These are phyloP conservation scores for Epichloe glyceriae DNA, from an alignment of 2,329 filamentous ascomycete genomes.

Conservation along the genomic window DNA sequence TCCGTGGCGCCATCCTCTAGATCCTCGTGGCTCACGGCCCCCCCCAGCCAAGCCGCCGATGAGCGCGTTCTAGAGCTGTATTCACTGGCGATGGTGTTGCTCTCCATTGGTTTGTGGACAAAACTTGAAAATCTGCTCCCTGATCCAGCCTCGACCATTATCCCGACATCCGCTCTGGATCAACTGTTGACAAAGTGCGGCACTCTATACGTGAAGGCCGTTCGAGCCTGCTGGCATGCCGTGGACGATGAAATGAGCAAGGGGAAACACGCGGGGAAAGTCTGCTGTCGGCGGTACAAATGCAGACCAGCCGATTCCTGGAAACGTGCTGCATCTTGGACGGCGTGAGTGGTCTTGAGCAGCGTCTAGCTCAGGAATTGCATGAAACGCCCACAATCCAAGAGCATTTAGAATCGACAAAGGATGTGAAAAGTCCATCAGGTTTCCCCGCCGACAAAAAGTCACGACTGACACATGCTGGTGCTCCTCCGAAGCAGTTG, in stretches of 20 bases:
- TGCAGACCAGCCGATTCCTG: constrained; percentile 42
- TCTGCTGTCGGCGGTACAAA: constrained; percentile 39
- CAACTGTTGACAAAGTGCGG: constrained; percentile 57
- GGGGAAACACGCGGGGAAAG: constrained; percentile 34
- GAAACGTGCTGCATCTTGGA: constrained; percentile 50
- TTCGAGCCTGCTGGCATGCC: constrained; percentile 58
- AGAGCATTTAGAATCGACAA: not conserved
- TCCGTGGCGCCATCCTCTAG: constrained; percentile 48
- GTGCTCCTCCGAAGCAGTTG: not conserved
- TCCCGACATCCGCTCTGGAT: constrained; percentile 48
- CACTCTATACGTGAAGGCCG: constrained; percentile 61
- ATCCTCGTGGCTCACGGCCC: constrained; percentile 37
- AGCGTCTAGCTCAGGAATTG: constrained; percentile 36
- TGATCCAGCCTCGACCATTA: constrained; percentile 30
- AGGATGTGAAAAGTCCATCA: constrained; percentile 1
- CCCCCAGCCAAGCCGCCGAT: constrained; percentile 39
- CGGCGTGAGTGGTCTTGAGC: constrained; percentile 42
- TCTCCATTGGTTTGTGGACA: constrained; percentile 67
- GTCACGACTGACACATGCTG: not conserved
- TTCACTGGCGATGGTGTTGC: constrained; percentile 56
- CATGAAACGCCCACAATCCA: constrained; percentile 11
- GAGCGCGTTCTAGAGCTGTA: constrained; percentile 55
- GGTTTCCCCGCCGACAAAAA: constrained; percentile 2
- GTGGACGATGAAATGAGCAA: constrained; percentile 48
- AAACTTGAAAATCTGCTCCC: constrained; percentile 44